These are phyloP conservation scores for Puccinia polysora DNA, from an alignment of 1,284 basidiomycete species.

Conservation along the genomic window DNA sequence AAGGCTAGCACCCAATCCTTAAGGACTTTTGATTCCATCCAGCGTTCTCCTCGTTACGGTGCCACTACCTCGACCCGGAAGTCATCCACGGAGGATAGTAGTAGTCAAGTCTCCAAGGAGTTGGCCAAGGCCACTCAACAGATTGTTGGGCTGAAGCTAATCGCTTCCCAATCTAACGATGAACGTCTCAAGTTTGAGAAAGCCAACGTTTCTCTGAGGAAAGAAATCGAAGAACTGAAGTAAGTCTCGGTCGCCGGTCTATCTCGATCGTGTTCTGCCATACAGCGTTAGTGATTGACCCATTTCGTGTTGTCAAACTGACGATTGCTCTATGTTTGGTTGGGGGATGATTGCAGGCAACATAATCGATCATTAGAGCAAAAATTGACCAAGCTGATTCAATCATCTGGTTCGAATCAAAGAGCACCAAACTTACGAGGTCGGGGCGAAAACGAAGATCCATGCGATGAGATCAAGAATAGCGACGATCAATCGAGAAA, in stretches of 20 bases:
- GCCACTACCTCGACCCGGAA: background rate
- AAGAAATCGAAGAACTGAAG: constrained; percentile 28
- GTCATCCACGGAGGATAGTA: background rate
- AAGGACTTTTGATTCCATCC: background rate
- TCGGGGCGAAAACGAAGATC: background rate
- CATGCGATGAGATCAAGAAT: no score
- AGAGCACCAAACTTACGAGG: no score
- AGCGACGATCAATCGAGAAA: background rate
- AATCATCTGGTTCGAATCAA: no score
- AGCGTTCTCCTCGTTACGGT: background rate
- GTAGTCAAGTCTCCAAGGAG: background rate
- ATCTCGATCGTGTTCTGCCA: no score
- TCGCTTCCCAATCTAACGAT: constrained; percentile 4
- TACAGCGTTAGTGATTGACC: no score
- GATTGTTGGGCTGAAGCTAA: constrained; percentile 21
- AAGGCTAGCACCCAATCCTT: background rate
- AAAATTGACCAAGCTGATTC: background rate
- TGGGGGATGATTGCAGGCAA: no score
- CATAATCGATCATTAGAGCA: background rate
- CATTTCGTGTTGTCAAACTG: no score
- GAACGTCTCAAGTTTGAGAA: constrained; percentile 13
- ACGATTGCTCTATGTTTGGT: no score
- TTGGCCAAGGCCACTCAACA: constrained; percentile 1
- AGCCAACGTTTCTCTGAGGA: background rate
- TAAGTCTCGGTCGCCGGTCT: constrained; percentile 5